Evolutionary conservation across 371 early-diverging fungal genomes (phyloP), one percentile per base, ranked within the genome.

Genomic region (Dichotomocladium elegans): DNA sequence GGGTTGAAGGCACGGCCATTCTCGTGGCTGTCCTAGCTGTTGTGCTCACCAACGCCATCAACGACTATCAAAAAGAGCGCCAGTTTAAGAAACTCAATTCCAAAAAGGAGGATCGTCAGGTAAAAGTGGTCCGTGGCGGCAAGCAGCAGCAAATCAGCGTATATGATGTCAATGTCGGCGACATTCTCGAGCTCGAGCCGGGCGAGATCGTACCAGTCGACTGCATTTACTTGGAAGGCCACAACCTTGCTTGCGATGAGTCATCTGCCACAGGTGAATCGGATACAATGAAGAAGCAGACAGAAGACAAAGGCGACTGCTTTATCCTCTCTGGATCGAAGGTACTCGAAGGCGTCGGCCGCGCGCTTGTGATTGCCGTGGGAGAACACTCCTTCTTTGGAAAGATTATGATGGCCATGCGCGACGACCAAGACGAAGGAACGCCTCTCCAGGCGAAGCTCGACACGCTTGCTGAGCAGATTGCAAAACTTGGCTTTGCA

Each of bases 371-470:
- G 28, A 83, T 92, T 40, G 92, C 88, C 27, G 94, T 94, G 5
- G 98, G 98, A 53, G 64, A 73, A 37, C 74, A 88, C 34, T 92
- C 87, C 60, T 96, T 74, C 71, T 87, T 79, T 74, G 91, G 91
- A 47, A 88, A 82, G 59, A 89, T 80, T n/a, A 83, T 94, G 87
- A 84, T 89, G 81, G 85, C 93, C 2, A 82, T 95, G 80, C 88
- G 90, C 43, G 83, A 78, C 44, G 76, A 73, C 4, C 79, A 83
- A 43, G 63, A 80, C 9, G 93, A 93, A 61, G 86, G 82, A 14
- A 98, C 98, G 19, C 97, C 98, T 17, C 84, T 98, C 31, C 96
- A 98, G 76, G 63, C 70, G 49, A 95, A 96, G 70, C 78, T 98
- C 17, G 90, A 87, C 42, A 61, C 60, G 8, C 70, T 98, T 5